phyloP scores from a whole-genome alignment of 176 grass and related monocot species.

The Oryza glaberrima region DNA sequence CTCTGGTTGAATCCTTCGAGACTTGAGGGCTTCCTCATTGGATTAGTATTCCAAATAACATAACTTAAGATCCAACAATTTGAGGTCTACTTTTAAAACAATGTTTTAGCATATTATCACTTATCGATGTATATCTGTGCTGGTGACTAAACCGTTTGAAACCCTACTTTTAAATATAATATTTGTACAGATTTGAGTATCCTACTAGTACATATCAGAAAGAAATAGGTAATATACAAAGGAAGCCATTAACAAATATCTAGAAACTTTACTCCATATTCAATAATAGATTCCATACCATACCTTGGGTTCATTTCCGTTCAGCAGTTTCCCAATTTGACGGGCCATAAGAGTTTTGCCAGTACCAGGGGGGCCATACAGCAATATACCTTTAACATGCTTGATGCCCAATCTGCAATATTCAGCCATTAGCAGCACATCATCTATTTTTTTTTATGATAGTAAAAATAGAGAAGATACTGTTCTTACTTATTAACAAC shows the following conservation, averaged over 20 bases:
- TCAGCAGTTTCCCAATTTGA: constrained; percentile 96
- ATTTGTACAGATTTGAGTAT: constrained; percentile 5
- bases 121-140: neutral
- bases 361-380: constrained; percentile 96
- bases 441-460: neutral
- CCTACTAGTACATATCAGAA: constrained; percentile 19
- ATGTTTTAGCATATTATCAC: neutral
- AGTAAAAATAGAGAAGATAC: constrained; percentile 28
- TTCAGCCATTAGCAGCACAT: constrained; percentile 33
- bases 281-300: constrained; percentile 45
- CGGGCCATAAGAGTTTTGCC: constrained; percentile 99
- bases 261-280: no score
- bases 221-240: neutral
- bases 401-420: constrained; percentile 84
- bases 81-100: neutral
- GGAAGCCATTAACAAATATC: neutral
- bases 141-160: neutral
- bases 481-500: constrained; percentile 75
- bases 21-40: neutral
- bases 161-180: neutral
- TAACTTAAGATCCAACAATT: neutral
- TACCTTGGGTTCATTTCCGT: constrained; percentile 96
- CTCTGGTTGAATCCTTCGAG: neutral
- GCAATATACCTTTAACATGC: constrained; percentile 95
- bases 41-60: constrained; percentile 18